Evolutionary conservation across 2,329 filamentous ascomycete genomes (phyloP).

Genomic region (Cladophialophora yegresii): DNA sequence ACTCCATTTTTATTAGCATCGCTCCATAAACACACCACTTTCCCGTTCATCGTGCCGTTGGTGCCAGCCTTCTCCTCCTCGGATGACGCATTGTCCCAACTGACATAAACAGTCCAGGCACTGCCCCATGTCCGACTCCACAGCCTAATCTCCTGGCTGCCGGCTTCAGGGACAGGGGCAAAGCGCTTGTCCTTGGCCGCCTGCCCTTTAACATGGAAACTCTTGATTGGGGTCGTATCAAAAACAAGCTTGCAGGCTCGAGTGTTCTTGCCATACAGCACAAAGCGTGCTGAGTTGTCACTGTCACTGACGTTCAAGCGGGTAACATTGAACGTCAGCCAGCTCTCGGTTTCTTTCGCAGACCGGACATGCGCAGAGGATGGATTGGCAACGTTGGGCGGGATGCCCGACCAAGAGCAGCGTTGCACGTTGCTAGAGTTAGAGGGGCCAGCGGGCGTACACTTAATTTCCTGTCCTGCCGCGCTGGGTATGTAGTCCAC

Average conservation of each 20-base stretch:
- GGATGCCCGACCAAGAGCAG: conserved; percentile 71
- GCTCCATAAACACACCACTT: conserved; percentile 79
- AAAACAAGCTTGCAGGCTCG: conserved; percentile 76
- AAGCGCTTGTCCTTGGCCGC: conserved; percentile 65
- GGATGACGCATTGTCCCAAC: conserved; percentile 54
- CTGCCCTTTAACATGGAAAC: conserved; percentile 65
- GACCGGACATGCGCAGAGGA: not conserved
- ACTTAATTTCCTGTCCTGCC: conserved; percentile 61
- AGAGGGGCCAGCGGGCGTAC: conserved; percentile 45
- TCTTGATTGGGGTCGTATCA: conserved; percentile 61
- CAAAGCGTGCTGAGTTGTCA: conserved; percentile 60
- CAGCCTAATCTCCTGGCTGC: conserved; percentile 69
- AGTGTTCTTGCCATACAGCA: conserved; percentile 71
- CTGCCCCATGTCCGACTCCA: conserved; percentile 81
- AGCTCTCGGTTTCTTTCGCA: conserved; percentile 53
- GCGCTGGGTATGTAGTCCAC: conserved; percentile 71
- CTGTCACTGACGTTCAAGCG: conserved; percentile 44
- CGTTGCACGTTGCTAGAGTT: conserved; percentile 50
- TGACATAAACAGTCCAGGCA: conserved; percentile 73
- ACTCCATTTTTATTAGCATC: conserved; percentile 71
- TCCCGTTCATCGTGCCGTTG: conserved; percentile 58
- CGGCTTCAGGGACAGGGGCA: conserved; percentile 62
- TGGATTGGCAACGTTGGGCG: conserved; percentile 62
- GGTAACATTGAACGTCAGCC: conserved; percentile 68
- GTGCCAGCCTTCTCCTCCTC: conserved; percentile 32